Evolutionary conservation across 495 filamentous ascomycete species (phyloP).

Genomic region (Hypomontagnella submonticulosa): DNA sequence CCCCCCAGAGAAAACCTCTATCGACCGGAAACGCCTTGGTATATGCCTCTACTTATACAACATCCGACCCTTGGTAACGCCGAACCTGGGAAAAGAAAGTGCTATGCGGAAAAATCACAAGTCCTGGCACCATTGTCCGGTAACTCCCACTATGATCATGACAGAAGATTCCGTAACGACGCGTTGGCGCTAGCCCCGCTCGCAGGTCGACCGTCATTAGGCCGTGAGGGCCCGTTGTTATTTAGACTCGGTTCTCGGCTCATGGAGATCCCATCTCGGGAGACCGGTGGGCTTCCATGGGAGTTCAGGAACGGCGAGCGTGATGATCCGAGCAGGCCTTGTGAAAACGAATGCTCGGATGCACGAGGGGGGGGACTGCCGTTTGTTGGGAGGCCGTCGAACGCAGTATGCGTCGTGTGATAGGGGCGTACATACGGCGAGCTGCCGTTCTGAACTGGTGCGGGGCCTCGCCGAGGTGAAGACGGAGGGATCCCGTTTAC

Average conservation of each 20-base stretch:
- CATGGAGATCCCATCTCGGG: conserved; percentile 45
- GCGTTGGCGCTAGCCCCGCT: conserved; percentile 79
- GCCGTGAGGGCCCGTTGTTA: conserved; percentile 34
- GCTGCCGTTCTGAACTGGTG: conserved; percentile 34
- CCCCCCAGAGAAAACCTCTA: conserved; percentile 27
- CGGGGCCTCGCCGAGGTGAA: conserved; percentile 48
- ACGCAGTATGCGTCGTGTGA: conserved; percentile 48
- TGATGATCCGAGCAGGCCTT: conserved; percentile 52
- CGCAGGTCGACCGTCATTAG: conserved; percentile 57
- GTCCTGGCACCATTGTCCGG: neutral
- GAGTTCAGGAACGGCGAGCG: conserved; percentile 47
- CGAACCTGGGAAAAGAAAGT: conserved; percentile 30
- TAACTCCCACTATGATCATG: conserved; percentile 49
- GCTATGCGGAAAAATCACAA: conserved; percentile 35
- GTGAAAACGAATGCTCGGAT: conserved; percentile 49
- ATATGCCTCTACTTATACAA: conserved; percentile 51
- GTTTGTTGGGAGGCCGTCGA: conserved; percentile 51
- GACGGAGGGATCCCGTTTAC: conserved; percentile 55
- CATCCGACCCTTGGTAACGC: conserved; percentile 32
- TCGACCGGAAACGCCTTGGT: conserved; percentile 40
- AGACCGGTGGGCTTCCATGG: conserved; percentile 52
- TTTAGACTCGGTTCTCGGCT: conserved; percentile 48
- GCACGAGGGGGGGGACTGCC: conserved; percentile 47
- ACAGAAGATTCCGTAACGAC: conserved; percentile 78
- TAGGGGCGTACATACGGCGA: conserved; percentile 39